Percentiles rank a stretch among this genome's conserved stretches.
These are phyloP conservation scores for Fusarium veterinarium DNA, from an alignment of 2,329 filamentous ascomycete species.

Conservation along the genomic window DNA sequence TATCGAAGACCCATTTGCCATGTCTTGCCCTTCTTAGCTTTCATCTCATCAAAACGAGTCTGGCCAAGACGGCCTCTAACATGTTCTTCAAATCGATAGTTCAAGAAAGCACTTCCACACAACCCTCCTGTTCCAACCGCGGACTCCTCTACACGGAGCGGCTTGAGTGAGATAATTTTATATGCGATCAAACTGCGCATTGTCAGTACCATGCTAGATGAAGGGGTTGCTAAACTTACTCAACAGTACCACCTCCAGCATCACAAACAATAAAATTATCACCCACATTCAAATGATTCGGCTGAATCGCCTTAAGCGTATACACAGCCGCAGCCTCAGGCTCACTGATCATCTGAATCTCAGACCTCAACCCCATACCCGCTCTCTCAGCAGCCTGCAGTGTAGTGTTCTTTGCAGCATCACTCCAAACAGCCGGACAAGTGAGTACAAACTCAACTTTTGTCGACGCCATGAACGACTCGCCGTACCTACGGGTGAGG, in stretches of 20 bases:
- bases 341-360: slow-evolving; percentile 83
- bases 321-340: slow-evolving; percentile 85
- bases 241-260: slow-evolving; percentile 73
- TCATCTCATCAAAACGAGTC: slow-evolving; percentile 78
- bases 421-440: slow-evolving; percentile 86
- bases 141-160: slow-evolving; percentile 79
- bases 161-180: slow-evolving; percentile 78
- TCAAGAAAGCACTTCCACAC: slow-evolving; percentile 82
- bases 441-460: slow-evolving; percentile 84
- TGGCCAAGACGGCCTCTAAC: slow-evolving; percentile 75
- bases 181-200: slow-evolving; percentile 75
- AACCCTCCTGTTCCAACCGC: slow-evolving; percentile 82
- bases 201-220: slow-evolving; percentile 29
- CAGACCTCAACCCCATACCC: slow-evolving; percentile 77
- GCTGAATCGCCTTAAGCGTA: slow-evolving; percentile 82
- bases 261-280: slow-evolving; percentile 74
- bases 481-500: slow-evolving; percentile 78
- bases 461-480: slow-evolving; percentile 81
- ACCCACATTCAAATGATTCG: slow-evolving; percentile 76
- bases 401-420: slow-evolving; percentile 86
- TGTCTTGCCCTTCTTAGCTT: slow-evolving; percentile 79
- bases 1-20: slow-evolving; percentile 84
- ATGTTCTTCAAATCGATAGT: slow-evolving; percentile 84
- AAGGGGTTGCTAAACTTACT: slow-evolving; percentile 57
- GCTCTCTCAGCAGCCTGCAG: slow-evolving; percentile 81